Percentiles rank a stretch among this genome's conserved stretches.
phyloP scores from a whole-genome alignment of 495 filamentous ascomycete genomes.

The Choiromyces venosus region DNA sequence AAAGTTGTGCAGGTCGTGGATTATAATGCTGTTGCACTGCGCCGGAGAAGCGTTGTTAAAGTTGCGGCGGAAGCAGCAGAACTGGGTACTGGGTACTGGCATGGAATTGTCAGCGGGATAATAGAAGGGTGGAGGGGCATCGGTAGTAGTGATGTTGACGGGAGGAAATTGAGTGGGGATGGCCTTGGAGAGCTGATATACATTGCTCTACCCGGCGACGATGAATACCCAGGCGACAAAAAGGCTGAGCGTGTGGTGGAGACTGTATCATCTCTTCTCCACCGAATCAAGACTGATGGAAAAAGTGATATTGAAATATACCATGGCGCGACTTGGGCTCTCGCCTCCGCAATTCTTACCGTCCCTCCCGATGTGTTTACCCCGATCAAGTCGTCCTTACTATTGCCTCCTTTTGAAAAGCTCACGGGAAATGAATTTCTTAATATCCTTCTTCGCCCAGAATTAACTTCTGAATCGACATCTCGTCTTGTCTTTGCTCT shows the following conservation, averaged over 20 bases:
- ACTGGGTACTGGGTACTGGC: constrained; percentile 63
- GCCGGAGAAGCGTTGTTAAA: constrained; percentile 71
- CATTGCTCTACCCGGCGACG: constrained; percentile 21
- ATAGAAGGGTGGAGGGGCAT: constrained; percentile 79
- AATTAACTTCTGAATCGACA: constrained; percentile 62
- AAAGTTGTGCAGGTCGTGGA: constrained; percentile 80
- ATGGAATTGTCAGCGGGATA: constrained; percentile 61
- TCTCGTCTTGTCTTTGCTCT: constrained; percentile 52
- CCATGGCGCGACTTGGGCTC: constrained; percentile 35
- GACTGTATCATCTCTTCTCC: constrained; percentile 33
- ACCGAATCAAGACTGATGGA: constrained; percentile 30
- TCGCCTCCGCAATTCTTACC: constrained; percentile 11
- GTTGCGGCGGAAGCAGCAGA: constrained; percentile 63
- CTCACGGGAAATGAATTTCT: constrained; percentile 36
- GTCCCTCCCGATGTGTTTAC: neutral
- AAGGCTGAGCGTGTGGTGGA: constrained; percentile 4
- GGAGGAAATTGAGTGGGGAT: constrained; percentile 63
- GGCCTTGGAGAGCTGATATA: constrained; percentile 59
- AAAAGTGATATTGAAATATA: constrained; percentile 34
- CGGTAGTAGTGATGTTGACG: constrained; percentile 64
- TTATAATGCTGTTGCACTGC: constrained; percentile 82
- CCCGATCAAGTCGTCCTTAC: constrained; percentile 7
- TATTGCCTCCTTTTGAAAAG: constrained; percentile 27
- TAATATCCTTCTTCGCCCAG: constrained; percentile 53
- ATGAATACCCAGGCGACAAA: neutral